Conservation (phyloP, 2,329 filamentous ascomycete species). For the Ceratocystis destructans region DNA sequence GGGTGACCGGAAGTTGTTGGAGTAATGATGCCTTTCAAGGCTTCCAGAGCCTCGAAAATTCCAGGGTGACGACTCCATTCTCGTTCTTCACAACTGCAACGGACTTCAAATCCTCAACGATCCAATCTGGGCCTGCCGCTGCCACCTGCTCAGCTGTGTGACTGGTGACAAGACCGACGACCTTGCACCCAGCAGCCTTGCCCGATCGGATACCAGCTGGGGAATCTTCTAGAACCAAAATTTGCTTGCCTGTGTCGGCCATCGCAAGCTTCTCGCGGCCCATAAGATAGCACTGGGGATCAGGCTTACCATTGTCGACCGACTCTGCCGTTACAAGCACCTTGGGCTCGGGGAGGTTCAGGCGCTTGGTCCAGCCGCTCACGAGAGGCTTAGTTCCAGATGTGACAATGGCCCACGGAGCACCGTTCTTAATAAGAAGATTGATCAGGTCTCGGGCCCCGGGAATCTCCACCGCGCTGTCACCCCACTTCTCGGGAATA, state of each 20-base stretch:
- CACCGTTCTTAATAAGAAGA: conserved; percentile 45
- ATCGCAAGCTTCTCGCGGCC: conserved; percentile 49
- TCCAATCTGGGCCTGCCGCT: conserved; percentile 72
- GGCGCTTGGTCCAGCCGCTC: conserved; percentile 55
- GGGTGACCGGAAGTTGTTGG: not conserved
- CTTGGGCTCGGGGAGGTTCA: conserved; percentile 50
- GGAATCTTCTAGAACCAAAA: conserved; percentile 79
- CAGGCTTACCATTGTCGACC: conserved; percentile 61
- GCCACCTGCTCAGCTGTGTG: conserved; percentile 60
- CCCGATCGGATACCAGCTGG: conserved; percentile 73
- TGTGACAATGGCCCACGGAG: conserved; percentile 77
- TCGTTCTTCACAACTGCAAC: conserved; percentile 48
- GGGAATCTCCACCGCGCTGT: conserved; percentile 71
- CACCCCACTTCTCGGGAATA: conserved; percentile 63
- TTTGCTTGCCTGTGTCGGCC: conserved; percentile 32
- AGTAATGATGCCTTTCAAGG: conserved; percentile 19
- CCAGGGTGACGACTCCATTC: conserved; percentile 48
- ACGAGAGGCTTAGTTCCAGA: conserved; percentile 57
- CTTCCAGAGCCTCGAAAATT: conserved; percentile 49
- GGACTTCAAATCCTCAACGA: conserved; percentile 65
- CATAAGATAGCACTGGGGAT: conserved; percentile 59
- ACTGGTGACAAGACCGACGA: conserved; percentile 73
- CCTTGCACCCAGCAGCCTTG: conserved; percentile 73
- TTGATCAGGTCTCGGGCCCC: conserved; percentile 61
- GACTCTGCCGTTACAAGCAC: conserved; percentile 64